Evolutionary conservation across 106 monocot species (phyloP).

Genomic region (Chionographis japonica): DNA sequence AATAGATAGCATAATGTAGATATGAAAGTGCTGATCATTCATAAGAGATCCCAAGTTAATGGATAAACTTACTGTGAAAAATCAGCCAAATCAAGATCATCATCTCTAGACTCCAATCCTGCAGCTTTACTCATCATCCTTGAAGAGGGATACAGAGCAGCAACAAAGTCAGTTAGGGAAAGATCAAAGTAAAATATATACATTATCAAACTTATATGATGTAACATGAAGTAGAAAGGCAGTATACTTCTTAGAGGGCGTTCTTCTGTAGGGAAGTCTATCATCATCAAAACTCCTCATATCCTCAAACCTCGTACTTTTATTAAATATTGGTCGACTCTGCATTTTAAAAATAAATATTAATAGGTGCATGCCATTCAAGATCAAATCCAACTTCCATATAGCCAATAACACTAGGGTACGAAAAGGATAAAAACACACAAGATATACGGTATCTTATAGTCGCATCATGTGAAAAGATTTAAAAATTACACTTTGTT

Average conservation of each 20-base stretch:
- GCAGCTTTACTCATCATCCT: slow-evolving; percentile 52
- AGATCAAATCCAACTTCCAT: not conserved
- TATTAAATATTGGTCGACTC: slow-evolving; percentile 99
- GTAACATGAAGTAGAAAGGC: not conserved
- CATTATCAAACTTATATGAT: not conserved
- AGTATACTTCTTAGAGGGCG: slow-evolving; percentile 51
- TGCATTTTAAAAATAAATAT: slow-evolving; percentile 16
- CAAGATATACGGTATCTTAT: not conserved
- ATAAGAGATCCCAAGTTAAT: not conserved
- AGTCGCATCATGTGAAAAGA: not conserved
- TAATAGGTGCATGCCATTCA: not conserved
- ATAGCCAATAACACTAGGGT: not conserved
- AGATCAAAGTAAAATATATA: not conserved
- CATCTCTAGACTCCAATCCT: slow-evolving; percentile 68
- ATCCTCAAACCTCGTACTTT: slow-evolving; percentile 95
- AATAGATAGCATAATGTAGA: not conserved
- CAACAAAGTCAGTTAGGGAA: slow-evolving; percentile 1
- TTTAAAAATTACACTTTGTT: not conserved
- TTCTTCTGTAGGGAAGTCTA: slow-evolving; percentile 65
- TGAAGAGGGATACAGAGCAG: not conserved
- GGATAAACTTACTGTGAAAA: slow-evolving; percentile 72
- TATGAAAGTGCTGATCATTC: slow-evolving; percentile 1
- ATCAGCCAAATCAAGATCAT: slow-evolving; percentile 72
- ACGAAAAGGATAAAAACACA: slow-evolving; percentile 2
- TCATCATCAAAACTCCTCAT: slow-evolving; percentile 92